Evolutionary conservation across 192 early-diverging fungal species (phyloP).

Genomic region (Coemansia sp.): DNA sequence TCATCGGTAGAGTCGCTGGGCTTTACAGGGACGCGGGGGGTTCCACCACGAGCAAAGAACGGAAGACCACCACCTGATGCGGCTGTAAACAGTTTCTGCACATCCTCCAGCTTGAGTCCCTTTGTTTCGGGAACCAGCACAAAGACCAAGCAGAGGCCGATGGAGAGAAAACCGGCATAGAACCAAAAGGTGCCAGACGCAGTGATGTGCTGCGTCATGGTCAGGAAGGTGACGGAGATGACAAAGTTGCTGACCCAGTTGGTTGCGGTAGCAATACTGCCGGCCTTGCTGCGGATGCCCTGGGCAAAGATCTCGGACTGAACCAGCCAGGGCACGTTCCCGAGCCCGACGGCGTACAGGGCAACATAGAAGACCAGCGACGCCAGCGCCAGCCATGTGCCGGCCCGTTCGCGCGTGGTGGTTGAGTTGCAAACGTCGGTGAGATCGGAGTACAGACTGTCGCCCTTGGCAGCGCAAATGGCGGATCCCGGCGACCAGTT

Average conservation of each 20-base stretch:
- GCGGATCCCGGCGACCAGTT: slow-evolving; percentile 37
- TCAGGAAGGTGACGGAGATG: slow-evolving; percentile 50
- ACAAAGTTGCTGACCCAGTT: slow-evolving; percentile 54
- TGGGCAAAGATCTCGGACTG: slow-evolving; percentile 55
- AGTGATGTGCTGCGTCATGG: slow-evolving; percentile 53
- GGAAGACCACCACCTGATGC: slow-evolving; percentile 10
- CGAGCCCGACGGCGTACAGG: slow-evolving; percentile 48
- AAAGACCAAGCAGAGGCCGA: slow-evolving; percentile 38
- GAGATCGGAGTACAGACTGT: slow-evolving; percentile 21
- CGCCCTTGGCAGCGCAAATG: slow-evolving; percentile 22
- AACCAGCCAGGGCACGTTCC: slow-evolving; percentile 52
- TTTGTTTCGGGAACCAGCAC: slow-evolving; percentile 51
- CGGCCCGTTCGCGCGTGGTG: slow-evolving; percentile 30
- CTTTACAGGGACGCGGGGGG: neutral
- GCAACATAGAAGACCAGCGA: slow-evolving; percentile 55
- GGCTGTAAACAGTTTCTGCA: slow-evolving; percentile 43
- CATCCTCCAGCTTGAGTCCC: slow-evolving; percentile 51
- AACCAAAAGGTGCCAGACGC: slow-evolving; percentile 55
- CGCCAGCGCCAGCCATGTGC: slow-evolving; percentile 51
- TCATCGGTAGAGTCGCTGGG: neutral
- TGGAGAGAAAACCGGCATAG: slow-evolving; percentile 44
- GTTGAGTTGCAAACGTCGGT: slow-evolving; percentile 32
- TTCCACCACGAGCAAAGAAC: slow-evolving; percentile 14
- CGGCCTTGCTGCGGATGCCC: slow-evolving; percentile 53
- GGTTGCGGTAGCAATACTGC: slow-evolving; percentile 47